These are phyloP conservation scores for Camellia lanceoleosa DNA, from an alignment of 148 eudicot genomes.

Conservation along the genomic window DNA sequence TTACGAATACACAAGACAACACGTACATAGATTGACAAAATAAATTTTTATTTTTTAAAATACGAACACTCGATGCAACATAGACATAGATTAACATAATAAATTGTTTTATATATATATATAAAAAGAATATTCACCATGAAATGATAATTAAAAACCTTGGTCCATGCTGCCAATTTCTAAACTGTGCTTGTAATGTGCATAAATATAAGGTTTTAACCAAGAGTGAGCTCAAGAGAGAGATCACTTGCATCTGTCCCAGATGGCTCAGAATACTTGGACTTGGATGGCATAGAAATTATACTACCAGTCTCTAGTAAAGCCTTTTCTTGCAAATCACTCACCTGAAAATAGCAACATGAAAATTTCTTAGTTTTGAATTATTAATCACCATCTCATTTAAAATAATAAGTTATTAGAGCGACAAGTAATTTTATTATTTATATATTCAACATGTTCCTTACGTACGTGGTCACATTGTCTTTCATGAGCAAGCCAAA, in stretches of 20 bases:
- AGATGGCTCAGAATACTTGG: background rate
- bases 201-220: constrained; percentile 1
- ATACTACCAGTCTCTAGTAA: background rate
- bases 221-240: constrained; percentile 42
- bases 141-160: background rate
- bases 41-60: too few relatives aligned
- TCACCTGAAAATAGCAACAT: background rate
- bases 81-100: too few relatives aligned
- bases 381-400: too few relatives aligned
- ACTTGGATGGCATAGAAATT: background rate
- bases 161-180: background rate
- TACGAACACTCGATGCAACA: background rate
- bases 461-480: too few relatives aligned
- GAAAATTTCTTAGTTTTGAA: background rate
- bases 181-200: background rate
- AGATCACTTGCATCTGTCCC: constrained; percentile 17
- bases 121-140: background rate
- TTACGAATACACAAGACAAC: too few relatives aligned
- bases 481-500: too few relatives aligned
- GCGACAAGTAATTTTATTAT: too few relatives aligned
- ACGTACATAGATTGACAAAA: too few relatives aligned
- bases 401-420: too few relatives aligned
- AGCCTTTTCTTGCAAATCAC: too few relatives aligned
- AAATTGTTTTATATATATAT: too few relatives aligned
- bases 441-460: too few relatives aligned